Percentiles rank a stretch among this genome's conserved stretches.
These are phyloP conservation scores for Wickerhamiella australiensis DNA, from an alignment of 805 yeast species.

Conservation along the genomic window DNA sequence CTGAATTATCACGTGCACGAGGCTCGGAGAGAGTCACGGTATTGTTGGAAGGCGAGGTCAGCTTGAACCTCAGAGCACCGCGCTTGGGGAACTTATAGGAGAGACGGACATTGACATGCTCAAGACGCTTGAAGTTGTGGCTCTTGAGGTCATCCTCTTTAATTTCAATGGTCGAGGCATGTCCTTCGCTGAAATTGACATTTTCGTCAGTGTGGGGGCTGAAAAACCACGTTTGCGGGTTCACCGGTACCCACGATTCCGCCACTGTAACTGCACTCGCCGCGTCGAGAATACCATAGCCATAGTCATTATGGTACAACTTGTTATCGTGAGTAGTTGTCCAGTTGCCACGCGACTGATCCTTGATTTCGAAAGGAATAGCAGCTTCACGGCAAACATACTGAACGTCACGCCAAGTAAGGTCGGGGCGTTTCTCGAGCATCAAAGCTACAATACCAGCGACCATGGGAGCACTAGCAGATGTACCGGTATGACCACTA, in stretches of 20 bases:
- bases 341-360: constrained; percentile 48
- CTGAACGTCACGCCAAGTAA: constrained; percentile 95
- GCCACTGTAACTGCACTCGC: constrained; percentile 61
- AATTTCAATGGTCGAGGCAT: constrained; percentile 33
- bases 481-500: constrained; percentile 81
- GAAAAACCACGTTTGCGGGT: constrained; percentile 79
- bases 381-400: constrained; percentile 66
- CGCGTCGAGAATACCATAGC: constrained; percentile 88
- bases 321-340: constrained; percentile 57
- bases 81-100: constrained; percentile 52
- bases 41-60: constrained; percentile 67
- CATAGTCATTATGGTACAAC: constrained; percentile 72
- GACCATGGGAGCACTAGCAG: constrained; percentile 97
- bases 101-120: constrained; percentile 76
- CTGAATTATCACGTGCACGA: constrained; percentile 46
- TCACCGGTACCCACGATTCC: constrained; percentile 65
- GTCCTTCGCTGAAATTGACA: constrained; percentile 21
- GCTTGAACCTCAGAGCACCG: constrained; percentile 54
- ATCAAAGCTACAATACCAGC: constrained; percentile 89
- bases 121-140: constrained; percentile 58
- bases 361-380: constrained; percentile 44
- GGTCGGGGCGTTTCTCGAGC: constrained; percentile 67
- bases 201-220: constrained; percentile 33
- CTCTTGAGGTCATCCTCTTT: constrained; percentile 37
- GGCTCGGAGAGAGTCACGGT: constrained; percentile 59